phyloP scores from a whole-genome alignment of 345 rosid genomes.

The Lepidium africanum region DNA sequence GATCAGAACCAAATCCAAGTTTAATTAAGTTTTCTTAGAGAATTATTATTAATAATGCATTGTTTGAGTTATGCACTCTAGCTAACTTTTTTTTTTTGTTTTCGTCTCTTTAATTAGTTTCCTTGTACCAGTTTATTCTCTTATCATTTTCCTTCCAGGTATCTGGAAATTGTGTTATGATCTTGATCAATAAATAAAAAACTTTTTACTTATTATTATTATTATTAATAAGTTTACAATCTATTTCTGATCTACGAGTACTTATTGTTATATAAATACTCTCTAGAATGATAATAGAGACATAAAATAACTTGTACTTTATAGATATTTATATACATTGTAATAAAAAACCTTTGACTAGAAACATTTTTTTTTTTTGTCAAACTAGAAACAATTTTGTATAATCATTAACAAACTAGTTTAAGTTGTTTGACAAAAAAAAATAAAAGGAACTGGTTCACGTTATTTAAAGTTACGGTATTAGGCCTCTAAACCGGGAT shows the following conservation, averaged over 20 bases:
- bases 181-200: conserved; percentile 10
- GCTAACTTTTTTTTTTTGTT: not conserved
- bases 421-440: too few species aligned
- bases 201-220: not conserved
- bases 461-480: too few species aligned
- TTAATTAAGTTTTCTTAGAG: conserved; percentile 14
- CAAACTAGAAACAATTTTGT: too few species aligned
- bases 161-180: conserved; percentile 11
- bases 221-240: not conserved
- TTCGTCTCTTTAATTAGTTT: not conserved
- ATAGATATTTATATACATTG: too few species aligned
- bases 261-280: too few species aligned
- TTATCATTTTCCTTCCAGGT: conserved; percentile 17
- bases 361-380: too few species aligned
- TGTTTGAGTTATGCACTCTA: conserved; percentile 22
- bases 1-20: conserved; percentile 15
- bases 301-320: too few species aligned
- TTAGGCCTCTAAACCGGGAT: too few species aligned
- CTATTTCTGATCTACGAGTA: not conserved
- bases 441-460: too few species aligned
- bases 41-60: conserved; percentile 23
- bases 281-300: too few species aligned
- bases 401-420: too few species aligned
- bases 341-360: too few species aligned
- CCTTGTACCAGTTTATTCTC: not conserved